Percentiles rank a stretch among this genome's conserved stretches.
phyloP scores from a whole-genome alignment of 495 filamentous ascomycete genomes.

The Hypoxylon fragiforme region DNA sequence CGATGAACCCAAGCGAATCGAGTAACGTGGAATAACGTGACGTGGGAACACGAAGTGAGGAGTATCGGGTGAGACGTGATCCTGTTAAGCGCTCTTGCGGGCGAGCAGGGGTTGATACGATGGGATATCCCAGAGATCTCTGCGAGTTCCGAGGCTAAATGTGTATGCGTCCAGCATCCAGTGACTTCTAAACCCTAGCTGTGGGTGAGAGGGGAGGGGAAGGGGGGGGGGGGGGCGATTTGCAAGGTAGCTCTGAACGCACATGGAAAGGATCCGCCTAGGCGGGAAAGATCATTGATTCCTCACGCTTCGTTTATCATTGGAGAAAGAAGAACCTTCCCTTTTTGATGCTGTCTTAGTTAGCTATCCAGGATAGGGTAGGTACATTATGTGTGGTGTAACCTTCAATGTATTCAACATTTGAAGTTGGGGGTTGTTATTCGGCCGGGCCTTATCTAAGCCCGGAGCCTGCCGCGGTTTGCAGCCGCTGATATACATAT shows the following conservation, averaged over 20 bases:
- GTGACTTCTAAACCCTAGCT: no score
- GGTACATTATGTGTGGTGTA: no score
- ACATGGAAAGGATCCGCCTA: background rate
- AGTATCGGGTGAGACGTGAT: background rate
- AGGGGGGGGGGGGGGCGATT: background rate
- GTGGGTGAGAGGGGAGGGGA: no score
- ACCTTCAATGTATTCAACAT: no score
- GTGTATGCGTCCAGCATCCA: no score
- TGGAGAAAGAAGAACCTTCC: background rate
- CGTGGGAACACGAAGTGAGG: background rate
- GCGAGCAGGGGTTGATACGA: background rate
- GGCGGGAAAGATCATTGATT: background rate
- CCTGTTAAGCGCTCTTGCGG: background rate
- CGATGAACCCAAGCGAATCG: background rate
- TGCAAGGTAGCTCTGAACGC: background rate
- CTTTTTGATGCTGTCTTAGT: background rate
- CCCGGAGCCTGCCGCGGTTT: background rate
- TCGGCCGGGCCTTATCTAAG: background rate
- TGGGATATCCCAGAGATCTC: background rate
- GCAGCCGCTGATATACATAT: no score
- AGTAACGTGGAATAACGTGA: background rate
- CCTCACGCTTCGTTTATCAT: background rate
- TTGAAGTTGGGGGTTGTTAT: no score
- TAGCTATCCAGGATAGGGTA: background rate
- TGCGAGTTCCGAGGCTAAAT: background rate